Conservation (phyloP, 768 basidiomycete genomes). For the Rhizopogon roseolus region DNA sequence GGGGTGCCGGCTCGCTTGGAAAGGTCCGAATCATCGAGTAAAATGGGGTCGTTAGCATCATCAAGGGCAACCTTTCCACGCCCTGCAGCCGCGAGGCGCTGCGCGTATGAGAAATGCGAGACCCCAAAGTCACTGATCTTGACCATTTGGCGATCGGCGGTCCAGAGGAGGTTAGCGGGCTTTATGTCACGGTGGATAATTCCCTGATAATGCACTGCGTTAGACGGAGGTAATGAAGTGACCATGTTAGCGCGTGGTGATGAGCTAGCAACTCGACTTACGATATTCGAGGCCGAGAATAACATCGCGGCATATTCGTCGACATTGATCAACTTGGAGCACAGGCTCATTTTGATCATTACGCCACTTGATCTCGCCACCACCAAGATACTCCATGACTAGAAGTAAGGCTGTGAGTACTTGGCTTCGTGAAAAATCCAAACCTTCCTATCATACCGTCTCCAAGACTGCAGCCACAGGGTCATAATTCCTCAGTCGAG, state of each 20-base stretch:
- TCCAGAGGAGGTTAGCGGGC: slow-evolving; percentile 94
- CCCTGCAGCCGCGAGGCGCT: slow-evolving; percentile 66
- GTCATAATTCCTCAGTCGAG: slow-evolving; percentile 27
- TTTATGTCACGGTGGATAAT: slow-evolving; percentile 99
- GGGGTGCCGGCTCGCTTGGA: slow-evolving; percentile 93
- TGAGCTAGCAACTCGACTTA: slow-evolving; percentile 38
- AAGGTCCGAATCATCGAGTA: slow-evolving; percentile 81
- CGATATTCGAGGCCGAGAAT: slow-evolving; percentile 93
- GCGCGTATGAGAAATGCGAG: slow-evolving; percentile 91
- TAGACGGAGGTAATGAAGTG: neutral
- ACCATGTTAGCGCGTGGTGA: neutral
- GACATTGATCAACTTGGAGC: slow-evolving; percentile 77
- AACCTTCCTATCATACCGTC: slow-evolving; percentile 23
- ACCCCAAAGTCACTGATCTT: slow-evolving; percentile 99
- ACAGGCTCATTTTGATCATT: slow-evolving; percentile 59
- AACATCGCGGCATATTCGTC: slow-evolving; percentile 88
- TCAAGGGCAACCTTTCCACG: slow-evolving; percentile 30
- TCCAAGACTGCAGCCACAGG: slow-evolving; percentile 28
- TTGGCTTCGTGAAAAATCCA: slow-evolving; percentile 4
- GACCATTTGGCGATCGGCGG: slow-evolving; percentile 77
- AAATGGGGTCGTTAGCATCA: slow-evolving; percentile 53
- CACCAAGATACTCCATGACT: slow-evolving; percentile 97
- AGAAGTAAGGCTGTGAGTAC: slow-evolving; percentile 15
- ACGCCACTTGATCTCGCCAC: slow-evolving; percentile 93
- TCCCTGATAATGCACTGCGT: slow-evolving; percentile 88